Percentiles rank a stretch among this genome's conserved stretches.
Conservation (phyloP, 2,329 filamentous ascomycete genomes). For the Paecilomyces formosus region DNA sequence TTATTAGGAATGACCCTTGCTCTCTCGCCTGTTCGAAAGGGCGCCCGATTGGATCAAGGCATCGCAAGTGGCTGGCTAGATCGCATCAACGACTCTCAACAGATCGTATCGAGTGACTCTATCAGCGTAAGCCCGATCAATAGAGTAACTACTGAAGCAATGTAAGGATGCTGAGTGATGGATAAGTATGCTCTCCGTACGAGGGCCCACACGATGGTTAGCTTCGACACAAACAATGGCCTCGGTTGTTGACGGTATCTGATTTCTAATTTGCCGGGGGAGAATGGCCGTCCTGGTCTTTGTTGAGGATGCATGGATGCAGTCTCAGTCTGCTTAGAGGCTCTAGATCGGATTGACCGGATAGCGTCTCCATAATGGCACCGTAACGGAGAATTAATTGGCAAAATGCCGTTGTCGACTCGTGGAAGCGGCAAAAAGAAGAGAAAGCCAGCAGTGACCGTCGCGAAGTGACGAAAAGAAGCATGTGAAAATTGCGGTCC, state of each 20-base stretch:
- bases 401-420: background rate
- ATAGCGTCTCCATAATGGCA: background rate
- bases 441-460: background rate
- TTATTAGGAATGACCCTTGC: background rate
- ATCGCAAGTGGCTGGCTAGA: background rate
- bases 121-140: background rate
- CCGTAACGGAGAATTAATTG: background rate
- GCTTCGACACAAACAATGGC: background rate
- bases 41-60: background rate
- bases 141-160: background rate
- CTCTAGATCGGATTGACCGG: background rate
- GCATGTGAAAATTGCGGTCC: background rate
- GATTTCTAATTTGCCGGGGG: too few species aligned
- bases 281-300: background rate
- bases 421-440: background rate
- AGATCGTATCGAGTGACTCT: background rate
- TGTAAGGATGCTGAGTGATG: background rate
- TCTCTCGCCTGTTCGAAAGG: background rate
- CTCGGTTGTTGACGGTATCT: background rate
- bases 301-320: background rate
- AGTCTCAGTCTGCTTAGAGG: too few species aligned
- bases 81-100: background rate
- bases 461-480: background rate
- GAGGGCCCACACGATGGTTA: background rate
- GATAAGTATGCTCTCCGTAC: background rate